These are phyloP conservation scores for Geoglossum glabrum DNA, from an alignment of 495 filamentous ascomycete genomes.

Conservation along the genomic window DNA sequence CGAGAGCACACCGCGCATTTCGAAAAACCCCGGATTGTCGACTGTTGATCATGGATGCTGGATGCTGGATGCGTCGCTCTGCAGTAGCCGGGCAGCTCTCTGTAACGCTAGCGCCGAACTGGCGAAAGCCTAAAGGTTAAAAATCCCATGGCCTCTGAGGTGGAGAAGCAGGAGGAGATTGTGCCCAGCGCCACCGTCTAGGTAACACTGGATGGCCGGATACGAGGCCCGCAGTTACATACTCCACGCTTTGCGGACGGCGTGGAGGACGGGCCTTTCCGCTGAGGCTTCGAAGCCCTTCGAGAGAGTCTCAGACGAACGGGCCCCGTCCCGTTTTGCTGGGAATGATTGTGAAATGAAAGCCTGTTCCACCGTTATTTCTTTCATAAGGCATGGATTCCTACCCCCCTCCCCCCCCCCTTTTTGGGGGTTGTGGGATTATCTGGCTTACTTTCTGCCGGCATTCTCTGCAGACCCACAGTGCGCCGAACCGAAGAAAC, in stretches of 20 bases:
- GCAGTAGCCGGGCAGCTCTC: not conserved
- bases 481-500: too few relatives aligned
- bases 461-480: too few relatives aligned
- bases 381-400: not conserved
- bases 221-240: too few relatives aligned
- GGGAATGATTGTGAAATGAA: not conserved
- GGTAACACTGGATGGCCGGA: not conserved
- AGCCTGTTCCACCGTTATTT: not conserved
- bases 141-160: not conserved
- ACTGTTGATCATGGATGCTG: not conserved
- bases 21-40: not conserved
- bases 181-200: not conserved
- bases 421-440: not conserved
- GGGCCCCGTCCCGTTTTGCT: not conserved
- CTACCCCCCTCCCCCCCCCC: not conserved
- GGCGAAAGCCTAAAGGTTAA: not conserved
- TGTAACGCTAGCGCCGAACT: constrained; percentile 1
- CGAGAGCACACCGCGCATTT: not conserved
- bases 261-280: not conserved
- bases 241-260: too few relatives aligned
- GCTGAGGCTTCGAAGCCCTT: not conserved
- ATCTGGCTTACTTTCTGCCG: too few relatives aligned
- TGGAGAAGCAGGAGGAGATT: not conserved
- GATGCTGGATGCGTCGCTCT: not conserved
- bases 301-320: not conserved